These are phyloP conservation scores for Puccinellia tenuiflora DNA, from an alignment of 176 grass and related monocot species.

Conservation along the genomic window DNA sequence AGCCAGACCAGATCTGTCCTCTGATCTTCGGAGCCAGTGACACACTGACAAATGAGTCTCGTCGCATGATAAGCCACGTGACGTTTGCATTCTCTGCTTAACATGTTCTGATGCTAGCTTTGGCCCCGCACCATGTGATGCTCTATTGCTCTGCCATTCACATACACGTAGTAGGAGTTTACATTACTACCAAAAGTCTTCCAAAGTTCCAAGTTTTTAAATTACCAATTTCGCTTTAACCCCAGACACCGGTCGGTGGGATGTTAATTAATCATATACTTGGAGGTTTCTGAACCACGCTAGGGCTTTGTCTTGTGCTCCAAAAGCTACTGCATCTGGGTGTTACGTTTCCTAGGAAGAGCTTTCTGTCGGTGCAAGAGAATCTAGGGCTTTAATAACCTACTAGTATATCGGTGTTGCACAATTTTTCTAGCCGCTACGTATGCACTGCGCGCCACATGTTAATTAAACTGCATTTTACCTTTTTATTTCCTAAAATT, in stretches of 20 bases:
- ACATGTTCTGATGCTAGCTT: slow-evolving; percentile 6
- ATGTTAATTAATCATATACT: neutral
- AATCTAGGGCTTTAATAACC: slow-evolving; percentile 22
- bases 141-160: neutral
- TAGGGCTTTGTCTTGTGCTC: slow-evolving; percentile 18
- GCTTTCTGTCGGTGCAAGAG: slow-evolving; percentile 13
- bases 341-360: neutral
- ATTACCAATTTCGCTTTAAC: neutral
- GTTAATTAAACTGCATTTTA: too few species aligned
- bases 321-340: slow-evolving; percentile 4
- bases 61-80: slow-evolving; percentile 23
- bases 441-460: too few species aligned
- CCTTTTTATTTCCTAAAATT: too few species aligned
- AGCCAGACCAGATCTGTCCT: slow-evolving; percentile 10
- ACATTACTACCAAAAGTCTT: neutral
- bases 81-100: slow-evolving; percentile 32
- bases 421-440: too few species aligned
- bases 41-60: slow-evolving; percentile 15
- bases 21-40: neutral
- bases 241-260: slow-evolving; percentile 10
- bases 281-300: neutral
- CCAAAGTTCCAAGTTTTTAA: neutral
- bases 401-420: too few species aligned
- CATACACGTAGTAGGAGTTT: neutral
- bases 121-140: slow-evolving; percentile 24